phyloP scores from a whole-genome alignment of 441 rosid species.

The Euphorbia corollata region DNA sequence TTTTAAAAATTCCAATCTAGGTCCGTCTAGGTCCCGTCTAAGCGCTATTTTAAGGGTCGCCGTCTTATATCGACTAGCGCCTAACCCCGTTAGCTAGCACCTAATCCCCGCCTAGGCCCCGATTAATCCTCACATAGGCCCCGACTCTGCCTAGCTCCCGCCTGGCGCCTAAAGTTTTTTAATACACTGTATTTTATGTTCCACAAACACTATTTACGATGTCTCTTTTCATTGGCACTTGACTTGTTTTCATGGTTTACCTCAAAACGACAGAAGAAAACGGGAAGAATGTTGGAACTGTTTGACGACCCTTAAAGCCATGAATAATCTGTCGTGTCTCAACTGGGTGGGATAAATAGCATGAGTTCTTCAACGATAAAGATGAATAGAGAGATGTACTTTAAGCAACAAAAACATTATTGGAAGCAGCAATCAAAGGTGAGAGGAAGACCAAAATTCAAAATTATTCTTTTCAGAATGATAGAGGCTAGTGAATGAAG shows the following conservation, averaged over 20 bases:
- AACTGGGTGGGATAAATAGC: not conserved
- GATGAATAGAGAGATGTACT: not conserved
- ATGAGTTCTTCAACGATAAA: not conserved
- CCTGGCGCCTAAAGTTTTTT: no score
- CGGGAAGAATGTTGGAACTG: not conserved
- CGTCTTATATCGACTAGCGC: no score
- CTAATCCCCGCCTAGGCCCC: no score
- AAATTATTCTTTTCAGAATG: not conserved
- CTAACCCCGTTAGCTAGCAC: no score
- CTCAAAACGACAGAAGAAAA: not conserved
- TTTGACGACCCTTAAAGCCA: not conserved
- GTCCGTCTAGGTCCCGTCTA: no score
- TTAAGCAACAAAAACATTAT: no score
- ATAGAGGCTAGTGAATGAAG: not conserved
- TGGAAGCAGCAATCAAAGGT: not conserved
- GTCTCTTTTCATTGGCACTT: not conserved
- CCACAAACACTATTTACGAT: not conserved
- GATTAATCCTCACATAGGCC: no score
- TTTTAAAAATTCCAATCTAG: no score
- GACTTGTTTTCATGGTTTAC: not conserved
- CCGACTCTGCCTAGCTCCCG: no score
- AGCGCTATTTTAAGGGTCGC: no score
- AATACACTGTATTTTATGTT: no score
- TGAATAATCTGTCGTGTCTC: not conserved
- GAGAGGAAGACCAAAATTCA: not conserved